Base-by-base conservation (phyloP, 306 rosid species). In the Arachis hypogaea region DNA sequence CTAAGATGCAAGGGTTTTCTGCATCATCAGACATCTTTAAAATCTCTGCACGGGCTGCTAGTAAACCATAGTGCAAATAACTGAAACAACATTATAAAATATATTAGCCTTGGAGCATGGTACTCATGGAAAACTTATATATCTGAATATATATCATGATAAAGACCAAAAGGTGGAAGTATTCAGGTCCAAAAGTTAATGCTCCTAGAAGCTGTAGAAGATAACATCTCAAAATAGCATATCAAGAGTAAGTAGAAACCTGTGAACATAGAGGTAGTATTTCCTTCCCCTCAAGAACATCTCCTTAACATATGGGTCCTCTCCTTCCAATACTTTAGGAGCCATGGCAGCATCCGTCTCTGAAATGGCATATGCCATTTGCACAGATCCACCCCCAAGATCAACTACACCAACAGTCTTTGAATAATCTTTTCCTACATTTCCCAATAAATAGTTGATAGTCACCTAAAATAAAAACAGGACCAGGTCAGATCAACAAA, bases 341-440 rank as follows among this genome's bases (percentile, higher is more conserved):
- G 97, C 95, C 79, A 61, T 81, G 18, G 82, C 85, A 66, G 95
- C 93, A 54, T 87, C 96, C 30, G 81, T 42, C 82, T 92, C 96
- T 1, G 99, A 89, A 74, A 94, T 86, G 63, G 99, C 97, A 88
- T 94, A 94, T 30, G 99, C 99, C 97, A 94, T 94, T 85, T 94
- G 99, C 77, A 94, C 97, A 80, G 99, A 94, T 62, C 99, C 99
- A 75, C 99, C 99, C 18, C 99, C 99, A 80, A 94, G 99, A 84
- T 94, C 99, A 80, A 94, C 96, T 43, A 94, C 95, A 42, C 99
- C 99, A 70, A 94, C 99, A 30, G 99, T 94, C 59, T 90, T 76
- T 0, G 91, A 83, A 78, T 85, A 89, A 58, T 83, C 77, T 90
- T 87, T 84, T 72, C 99, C 99, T 88, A 94, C 80, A 71, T 94